phyloP scores from a whole-genome alignment of 176 grass and related monocot species.

The Thinopyrum elongatum region DNA sequence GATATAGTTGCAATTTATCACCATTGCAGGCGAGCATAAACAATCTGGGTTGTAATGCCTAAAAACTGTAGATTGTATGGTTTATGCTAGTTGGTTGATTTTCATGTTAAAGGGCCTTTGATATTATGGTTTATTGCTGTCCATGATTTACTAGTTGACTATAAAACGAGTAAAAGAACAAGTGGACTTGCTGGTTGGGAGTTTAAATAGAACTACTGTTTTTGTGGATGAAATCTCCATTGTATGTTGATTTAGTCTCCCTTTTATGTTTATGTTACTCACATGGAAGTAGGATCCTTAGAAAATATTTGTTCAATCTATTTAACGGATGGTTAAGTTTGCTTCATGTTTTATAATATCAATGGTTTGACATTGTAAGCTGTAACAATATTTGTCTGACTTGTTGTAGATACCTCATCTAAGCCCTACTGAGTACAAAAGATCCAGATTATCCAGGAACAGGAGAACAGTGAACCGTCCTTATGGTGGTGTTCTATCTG shows the following conservation, averaged over 20 bases:
- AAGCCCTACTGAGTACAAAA: slow-evolving; percentile 55
- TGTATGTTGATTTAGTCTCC: not conserved
- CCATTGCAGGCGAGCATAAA: not conserved
- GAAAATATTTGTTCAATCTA: not conserved
- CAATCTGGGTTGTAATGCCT: not conserved
- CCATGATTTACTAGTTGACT: not conserved
- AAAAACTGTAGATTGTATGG: not conserved
- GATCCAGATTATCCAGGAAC: slow-evolving; percentile 60
- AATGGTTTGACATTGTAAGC: not conserved
- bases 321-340: not conserved
- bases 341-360: not conserved
- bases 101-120: not conserved
- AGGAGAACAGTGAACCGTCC: slow-evolving; percentile 63
- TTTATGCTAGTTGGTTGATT: not conserved
- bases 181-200: not conserved
- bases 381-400: not conserved
- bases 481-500: slow-evolving; percentile 62
- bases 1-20: not conserved
- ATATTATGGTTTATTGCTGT: not conserved
- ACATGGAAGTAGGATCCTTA: not conserved
- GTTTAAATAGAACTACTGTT: not conserved
- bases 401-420: slow-evolving; percentile 56
- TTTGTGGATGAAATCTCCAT: not conserved
- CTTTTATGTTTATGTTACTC: not conserved
- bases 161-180: not conserved